These are phyloP conservation scores for Lactarius evosmus DNA, from an alignment of 768 basidiomycete genomes.

Conservation along the genomic window DNA sequence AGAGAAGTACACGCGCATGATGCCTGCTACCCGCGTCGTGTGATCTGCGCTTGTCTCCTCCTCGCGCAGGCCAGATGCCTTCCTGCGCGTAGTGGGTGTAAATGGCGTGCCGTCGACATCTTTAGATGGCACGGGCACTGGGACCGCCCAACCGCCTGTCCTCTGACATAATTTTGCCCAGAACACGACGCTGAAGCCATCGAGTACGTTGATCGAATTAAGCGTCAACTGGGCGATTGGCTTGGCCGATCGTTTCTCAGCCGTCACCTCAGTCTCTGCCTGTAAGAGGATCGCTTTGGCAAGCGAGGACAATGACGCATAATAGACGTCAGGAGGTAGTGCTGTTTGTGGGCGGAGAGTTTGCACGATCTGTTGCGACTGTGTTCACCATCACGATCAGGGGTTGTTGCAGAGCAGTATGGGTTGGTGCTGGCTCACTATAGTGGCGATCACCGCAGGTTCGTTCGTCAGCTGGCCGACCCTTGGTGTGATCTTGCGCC, in stretches of 20 bases:
- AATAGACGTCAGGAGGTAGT: conserved; percentile 48
- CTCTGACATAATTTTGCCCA: conserved; percentile 84
- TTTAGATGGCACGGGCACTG: conserved; percentile 51
- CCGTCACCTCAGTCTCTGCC: conserved; percentile 90
- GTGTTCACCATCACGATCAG: conserved; percentile 25
- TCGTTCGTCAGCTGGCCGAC: conserved; percentile 86
- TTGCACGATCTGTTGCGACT: conserved; percentile 45
- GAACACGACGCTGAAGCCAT: conserved; percentile 67
- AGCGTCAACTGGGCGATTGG: conserved; percentile 79
- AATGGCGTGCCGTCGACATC: conserved; percentile 52
- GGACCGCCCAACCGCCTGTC: conserved; percentile 85
- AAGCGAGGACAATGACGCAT: conserved; percentile 80
- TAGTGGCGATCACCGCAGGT: conserved; percentile 51
- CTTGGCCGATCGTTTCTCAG: conserved; percentile 78
- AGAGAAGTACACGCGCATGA: conserved; percentile 84
- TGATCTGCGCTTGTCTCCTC: conserved; percentile 63
- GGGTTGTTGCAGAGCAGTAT: conserved; percentile 23
- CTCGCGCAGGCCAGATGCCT: conserved; percentile 57
- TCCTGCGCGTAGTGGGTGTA: conserved; percentile 41
- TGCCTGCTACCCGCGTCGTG: conserved; percentile 63
- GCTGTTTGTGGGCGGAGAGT: conserved; percentile 38
- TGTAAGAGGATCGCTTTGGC: conserved; percentile 86
- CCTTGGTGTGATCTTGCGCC: conserved; percentile 81
- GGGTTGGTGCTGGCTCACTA: conserved; percentile 46
- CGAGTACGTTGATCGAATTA: conserved; percentile 55